Conservation (phyloP, 176 grass and related monocot species). For the Avena sativa region DNA sequence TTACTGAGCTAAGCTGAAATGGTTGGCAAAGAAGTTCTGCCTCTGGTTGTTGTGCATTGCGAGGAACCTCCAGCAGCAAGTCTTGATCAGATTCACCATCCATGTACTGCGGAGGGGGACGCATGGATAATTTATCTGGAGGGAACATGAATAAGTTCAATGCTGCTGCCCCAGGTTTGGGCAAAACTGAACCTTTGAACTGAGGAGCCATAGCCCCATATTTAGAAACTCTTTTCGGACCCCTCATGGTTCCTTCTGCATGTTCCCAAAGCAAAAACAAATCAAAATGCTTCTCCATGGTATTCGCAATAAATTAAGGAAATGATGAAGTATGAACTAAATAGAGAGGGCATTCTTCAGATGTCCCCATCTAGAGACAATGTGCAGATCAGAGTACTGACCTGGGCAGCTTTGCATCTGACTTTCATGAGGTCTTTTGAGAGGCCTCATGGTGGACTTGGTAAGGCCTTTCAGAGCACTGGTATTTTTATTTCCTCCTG, state of each 20-base stretch:
- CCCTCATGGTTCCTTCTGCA: constrained; percentile 60
- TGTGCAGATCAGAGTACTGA: constrained; percentile 42
- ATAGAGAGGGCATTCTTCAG: neutral
- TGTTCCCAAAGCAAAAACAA: constrained; percentile 44
- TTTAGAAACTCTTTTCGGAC: constrained; percentile 63
- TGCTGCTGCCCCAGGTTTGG: constrained; percentile 52
- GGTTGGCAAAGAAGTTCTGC: constrained; percentile 75
- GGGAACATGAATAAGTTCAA: constrained; percentile 62
- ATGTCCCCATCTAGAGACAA: constrained; percentile 32
- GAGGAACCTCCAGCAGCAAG: constrained; percentile 75
- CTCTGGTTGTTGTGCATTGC: constrained; percentile 70
- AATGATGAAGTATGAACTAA: constrained; percentile 33
- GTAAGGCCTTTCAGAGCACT: constrained; percentile 43
- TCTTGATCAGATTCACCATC: constrained; percentile 74
- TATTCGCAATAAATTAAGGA: constrained; percentile 23
- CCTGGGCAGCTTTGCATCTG: constrained; percentile 66
- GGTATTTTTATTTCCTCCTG: constrained; percentile 31
- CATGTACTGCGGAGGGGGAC: constrained; percentile 52
- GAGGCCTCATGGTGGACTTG: constrained; percentile 40
- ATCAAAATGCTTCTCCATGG: constrained; percentile 29
- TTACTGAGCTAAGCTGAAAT: constrained; percentile 50
- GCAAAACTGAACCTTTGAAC: constrained; percentile 42
- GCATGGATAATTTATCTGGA: constrained; percentile 59
- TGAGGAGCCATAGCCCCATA: constrained; percentile 40
- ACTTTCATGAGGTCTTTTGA: constrained; percentile 67